Base-by-base conservation (phyloP, 2,329 filamentous ascomycete genomes). In the Xylariomycetidae sp. region DNA sequence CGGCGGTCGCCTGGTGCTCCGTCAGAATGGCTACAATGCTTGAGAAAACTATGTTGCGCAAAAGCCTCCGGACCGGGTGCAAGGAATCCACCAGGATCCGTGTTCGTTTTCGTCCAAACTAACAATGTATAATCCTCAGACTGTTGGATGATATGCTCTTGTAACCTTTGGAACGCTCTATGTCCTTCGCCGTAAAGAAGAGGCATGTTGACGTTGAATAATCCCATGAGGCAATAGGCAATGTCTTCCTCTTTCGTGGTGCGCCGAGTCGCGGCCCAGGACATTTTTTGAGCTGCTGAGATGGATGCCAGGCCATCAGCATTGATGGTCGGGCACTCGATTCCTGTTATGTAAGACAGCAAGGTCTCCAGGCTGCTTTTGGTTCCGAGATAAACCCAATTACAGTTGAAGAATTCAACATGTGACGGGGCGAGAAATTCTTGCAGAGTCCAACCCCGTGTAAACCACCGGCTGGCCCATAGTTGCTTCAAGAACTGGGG, bases 391-490 rank as follows among this genome's bases (percentile, higher is more conserved):
- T n/a, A n/a, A n/a, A n/a, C n/a, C n/a, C n/a, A n/a, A n/a, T n/a
- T n/a, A n/a, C n/a, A n/a, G n/a, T 31, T 16, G 20, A 10, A 31
- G 20, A 31, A 23, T 11, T 11, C 5, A 5, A 31, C 9, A 8
- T 7, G 5, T 5, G 6, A 6, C 5, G 30, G 30, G 5, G 30
- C 30, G 9, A 31, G 11, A 5, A 31, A n/a, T 15, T 31, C 30
- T 16, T 31, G 30, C 18, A 31, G 15, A 6, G 27, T 29, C 27
- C 27, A 29, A 17, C 27, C 27, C 14, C 27, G 12, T 6, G 27
- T 29, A 13, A 29, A 31, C 30, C 30, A 31, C 16, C n/a, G 6
- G 16, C 30, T 31, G 12, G n/a, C n/a, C n/a, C n/a, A n/a, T n/a
- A n/a, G n/a, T n/a, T n/a, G n/a, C n/a, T 15, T 25, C 5, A 5